A percentile compares a stretch with the other conserved stretches of the same genome.
Conservation (phyloP, 2,329 filamentous ascomycete genomes). For the Albifimbria verrucaria region DNA sequence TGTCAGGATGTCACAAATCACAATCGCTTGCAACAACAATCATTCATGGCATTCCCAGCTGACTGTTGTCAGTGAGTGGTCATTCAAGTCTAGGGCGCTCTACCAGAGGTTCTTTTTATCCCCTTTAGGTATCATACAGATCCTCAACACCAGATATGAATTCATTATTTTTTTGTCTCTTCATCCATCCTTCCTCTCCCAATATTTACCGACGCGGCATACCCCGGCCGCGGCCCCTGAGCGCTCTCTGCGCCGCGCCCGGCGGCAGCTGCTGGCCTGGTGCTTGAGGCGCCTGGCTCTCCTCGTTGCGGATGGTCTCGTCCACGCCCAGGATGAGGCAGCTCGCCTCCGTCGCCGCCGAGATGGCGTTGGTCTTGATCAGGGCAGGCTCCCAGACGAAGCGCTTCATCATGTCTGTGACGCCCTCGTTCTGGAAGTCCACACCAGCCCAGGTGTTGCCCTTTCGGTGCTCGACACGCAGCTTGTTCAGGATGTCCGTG, state of each 20-base stretch:
- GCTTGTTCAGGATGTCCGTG: slow-evolving; percentile 93
- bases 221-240: slow-evolving; percentile 78
- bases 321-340: slow-evolving; percentile 96
- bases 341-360: slow-evolving; percentile 90
- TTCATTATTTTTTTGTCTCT: slow-evolving; percentile 9
- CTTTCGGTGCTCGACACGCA: slow-evolving; percentile 94
- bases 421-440: slow-evolving; percentile 88
- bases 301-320: slow-evolving; percentile 98
- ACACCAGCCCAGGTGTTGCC: slow-evolving; percentile 93
- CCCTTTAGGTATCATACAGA: neutral
- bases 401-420: slow-evolving; percentile 87
- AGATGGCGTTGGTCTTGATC: slow-evolving; percentile 95
- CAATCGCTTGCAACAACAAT: neutral
- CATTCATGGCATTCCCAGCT: neutral
- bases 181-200: slow-evolving; percentile 11
- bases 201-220: slow-evolving; percentile 74
- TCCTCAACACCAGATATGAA: slow-evolving; percentile 6
- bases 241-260: slow-evolving; percentile 82
- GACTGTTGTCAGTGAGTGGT: neutral
- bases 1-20: too few species aligned
- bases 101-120: slow-evolving; percentile 6
- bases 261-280: slow-evolving; percentile 72
- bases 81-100: slow-evolving; percentile 4
- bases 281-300: slow-evolving; percentile 79
- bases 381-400: slow-evolving; percentile 98